Evolutionary conservation across 129 eudicot species (phyloP), one percentile per base, ranked within the genome.

Genomic region (Saposhnikovia divaricata): DNA sequence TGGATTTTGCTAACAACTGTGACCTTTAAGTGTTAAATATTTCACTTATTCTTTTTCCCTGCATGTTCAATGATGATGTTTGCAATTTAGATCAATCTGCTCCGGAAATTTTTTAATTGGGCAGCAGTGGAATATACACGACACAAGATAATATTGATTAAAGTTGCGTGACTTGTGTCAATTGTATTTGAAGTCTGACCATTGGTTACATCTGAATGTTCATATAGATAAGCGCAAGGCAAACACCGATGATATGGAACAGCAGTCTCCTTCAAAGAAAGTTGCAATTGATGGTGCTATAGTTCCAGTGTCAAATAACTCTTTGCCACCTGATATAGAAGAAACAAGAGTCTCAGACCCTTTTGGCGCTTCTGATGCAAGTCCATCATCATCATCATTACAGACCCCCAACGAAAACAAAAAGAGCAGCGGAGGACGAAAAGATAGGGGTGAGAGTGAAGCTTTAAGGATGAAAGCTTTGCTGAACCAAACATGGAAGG

Each of bases 401-500:
- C 81, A 82, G 80, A 77, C 16, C 34, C 8, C 76, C 63, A 78
- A 50, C 68, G 81, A 83, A 28, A 57, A 43, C 7, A 68, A 45
- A 47, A 75, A 66, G 72, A 82, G 70, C 68, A 47, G 31, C 37
- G 78, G 59, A 72, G 66, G 43, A 57, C 76, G 16, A 78, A 78
- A 38, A n/a, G 66, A 43, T 2, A 77, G 72, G 66, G 74, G 59
- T 21, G 76, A 69, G n/a, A 72, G 74, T 12, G 72, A 72, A 63
- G 75, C 77, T 84, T 78, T 45, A 72, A 82, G 84, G 84, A 79
- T 76, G 70, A 77, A 86, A 50, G 89, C 88, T 21, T 81, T 84
- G 75, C 83, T 89, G 34, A 84, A 91, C 72, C 96, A 91, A 82
- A 85, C 85, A 42, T 91, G 96, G 93, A 91, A 89, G 84, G 96